Evolutionary conservation across 352 stramenopile genomes (phyloP).

Genomic region (Saprolegnia diclina): DNA sequence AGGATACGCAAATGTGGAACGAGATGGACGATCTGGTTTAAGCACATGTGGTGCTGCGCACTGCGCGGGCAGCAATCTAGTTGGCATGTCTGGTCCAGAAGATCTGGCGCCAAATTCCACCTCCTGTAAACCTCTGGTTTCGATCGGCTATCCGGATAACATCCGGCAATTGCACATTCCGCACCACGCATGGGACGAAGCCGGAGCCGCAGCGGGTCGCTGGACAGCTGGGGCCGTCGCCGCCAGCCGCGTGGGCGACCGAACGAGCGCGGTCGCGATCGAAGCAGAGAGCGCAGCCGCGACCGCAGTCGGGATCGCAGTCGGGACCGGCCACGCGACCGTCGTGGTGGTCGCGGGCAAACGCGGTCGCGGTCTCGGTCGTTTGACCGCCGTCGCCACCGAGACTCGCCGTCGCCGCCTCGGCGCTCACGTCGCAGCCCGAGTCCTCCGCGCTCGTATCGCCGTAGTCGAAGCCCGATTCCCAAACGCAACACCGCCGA

Average conservation of each 20-base stretch:
- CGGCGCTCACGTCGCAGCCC: background rate
- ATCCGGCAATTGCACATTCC: background rate
- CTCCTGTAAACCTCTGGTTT: background rate
- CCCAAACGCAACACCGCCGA: constrained; percentile 1
- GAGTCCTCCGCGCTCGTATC: constrained; percentile 3
- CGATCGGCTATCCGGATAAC: background rate
- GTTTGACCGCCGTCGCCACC: constrained; percentile 6
- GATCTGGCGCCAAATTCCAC: background rate
- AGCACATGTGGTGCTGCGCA: too few relatives aligned
- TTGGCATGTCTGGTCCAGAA: background rate
- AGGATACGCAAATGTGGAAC: too few relatives aligned
- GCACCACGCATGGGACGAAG: constrained; percentile 10
- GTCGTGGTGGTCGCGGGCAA: constrained; percentile 27
- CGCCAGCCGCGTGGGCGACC: constrained; percentile 25
- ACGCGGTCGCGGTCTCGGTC: constrained; percentile 29
- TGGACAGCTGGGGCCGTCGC: constrained; percentile 58
- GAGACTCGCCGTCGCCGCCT: constrained; percentile 4
- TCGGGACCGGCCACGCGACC: constrained; percentile 32
- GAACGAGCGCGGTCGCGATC: constrained; percentile 27
- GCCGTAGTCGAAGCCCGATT: background rate
- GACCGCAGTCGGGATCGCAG: constrained; percentile 31
- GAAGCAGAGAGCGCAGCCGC: constrained; percentile 30
- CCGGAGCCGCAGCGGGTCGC: constrained; percentile 45
- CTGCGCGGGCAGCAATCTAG: too few relatives aligned
- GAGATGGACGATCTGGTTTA: too few relatives aligned